A percentile compares a stretch with the other conserved stretches of the same genome.
Conservation (phyloP, 1,139 yeast genomes). For the Candida pseudoviswanathii region DNA sequence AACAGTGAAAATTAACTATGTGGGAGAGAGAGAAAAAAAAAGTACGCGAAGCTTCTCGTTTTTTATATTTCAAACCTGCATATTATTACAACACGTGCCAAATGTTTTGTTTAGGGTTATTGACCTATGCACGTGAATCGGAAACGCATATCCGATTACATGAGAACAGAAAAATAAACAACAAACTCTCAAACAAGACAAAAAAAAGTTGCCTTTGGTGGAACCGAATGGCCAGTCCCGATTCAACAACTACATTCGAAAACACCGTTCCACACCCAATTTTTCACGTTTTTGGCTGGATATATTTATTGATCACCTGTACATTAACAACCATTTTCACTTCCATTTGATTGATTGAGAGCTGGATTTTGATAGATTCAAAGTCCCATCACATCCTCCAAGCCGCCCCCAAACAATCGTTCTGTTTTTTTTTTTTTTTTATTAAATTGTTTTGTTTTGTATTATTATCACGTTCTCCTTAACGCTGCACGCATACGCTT, state of each 20-base stretch:
- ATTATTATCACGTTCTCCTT: conserved; percentile 1
- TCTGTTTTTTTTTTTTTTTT: conserved; percentile 3
- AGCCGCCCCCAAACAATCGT: not conserved
- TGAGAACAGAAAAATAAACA: not conserved
- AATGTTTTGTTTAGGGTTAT: not conserved
- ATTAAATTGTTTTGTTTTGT: conserved; percentile 2
- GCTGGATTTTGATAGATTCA: conserved; percentile 15
- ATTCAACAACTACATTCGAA: conserved; percentile 1
- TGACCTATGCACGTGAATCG: not conserved
- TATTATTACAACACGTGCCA: conserved; percentile 1
- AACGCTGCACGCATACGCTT: not conserved
- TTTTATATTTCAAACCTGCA: not conserved
- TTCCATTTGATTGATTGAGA: conserved; percentile 21
- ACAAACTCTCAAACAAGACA: not conserved
- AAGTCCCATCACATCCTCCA: not conserved
- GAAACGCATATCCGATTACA: not conserved
- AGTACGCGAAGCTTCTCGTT: not conserved
- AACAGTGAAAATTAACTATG: not conserved
- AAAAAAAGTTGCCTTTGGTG: not conserved
- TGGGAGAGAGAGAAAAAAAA: not conserved
- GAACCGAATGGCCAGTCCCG: not conserved
- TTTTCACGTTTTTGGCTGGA: not conserved
- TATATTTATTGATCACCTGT: conserved; percentile 2
- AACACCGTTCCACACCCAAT: not conserved
- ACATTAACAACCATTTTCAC: conserved; percentile 11